Conservation (phyloP, 1,139 yeast species). For the Maudiozyma humilis region DNA sequence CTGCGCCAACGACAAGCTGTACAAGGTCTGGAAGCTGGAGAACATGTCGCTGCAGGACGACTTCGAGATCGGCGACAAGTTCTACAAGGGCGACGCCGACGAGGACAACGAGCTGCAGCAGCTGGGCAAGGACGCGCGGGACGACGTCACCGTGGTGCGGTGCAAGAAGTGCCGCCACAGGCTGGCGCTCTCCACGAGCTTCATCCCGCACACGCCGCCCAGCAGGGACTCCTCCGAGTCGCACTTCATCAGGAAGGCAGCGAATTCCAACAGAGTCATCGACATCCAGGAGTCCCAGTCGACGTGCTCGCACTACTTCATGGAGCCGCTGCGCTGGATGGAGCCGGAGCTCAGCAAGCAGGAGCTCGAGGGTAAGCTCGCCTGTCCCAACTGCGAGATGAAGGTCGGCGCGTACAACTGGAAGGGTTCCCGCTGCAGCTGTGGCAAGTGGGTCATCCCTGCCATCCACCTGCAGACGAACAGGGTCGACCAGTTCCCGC, state of each 20-base stretch:
- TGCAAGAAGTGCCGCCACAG: constrained; percentile 64
- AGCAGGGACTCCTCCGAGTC: constrained; percentile 52
- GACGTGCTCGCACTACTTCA: constrained; percentile 73
- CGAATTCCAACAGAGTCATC: constrained; percentile 49
- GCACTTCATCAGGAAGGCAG: constrained; percentile 53
- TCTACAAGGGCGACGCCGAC: constrained; percentile 19
- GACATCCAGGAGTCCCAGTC: constrained; percentile 48
- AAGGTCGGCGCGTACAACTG: constrained; percentile 87
- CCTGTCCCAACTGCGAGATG: constrained; percentile 77
- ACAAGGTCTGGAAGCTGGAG: constrained; percentile 44
- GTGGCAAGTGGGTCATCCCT: constrained; percentile 95
- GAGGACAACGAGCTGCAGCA: constrained; percentile 25
- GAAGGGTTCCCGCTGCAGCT: constrained; percentile 91
- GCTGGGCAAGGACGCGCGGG: constrained; percentile 22
- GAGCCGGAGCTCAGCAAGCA: constrained; percentile 54
- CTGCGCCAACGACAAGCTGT: constrained; percentile 34
- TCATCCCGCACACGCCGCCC: constrained; percentile 57
- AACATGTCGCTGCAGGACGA: constrained; percentile 1
- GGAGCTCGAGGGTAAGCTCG: constrained; percentile 75
- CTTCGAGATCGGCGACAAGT: constrained; percentile 1
- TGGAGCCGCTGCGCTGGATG: constrained; percentile 93
- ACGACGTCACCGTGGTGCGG: constrained; percentile 38
- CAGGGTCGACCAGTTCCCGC: constrained; percentile 60
- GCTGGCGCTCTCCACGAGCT: constrained; percentile 39
- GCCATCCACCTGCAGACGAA: constrained; percentile 76